A percentile compares a stretch with the other conserved stretches of the same genome.
phyloP scores from a whole-genome alignment of 192 early-diverging fungal genomes.

The Chytriomyces hyalinus region DNA sequence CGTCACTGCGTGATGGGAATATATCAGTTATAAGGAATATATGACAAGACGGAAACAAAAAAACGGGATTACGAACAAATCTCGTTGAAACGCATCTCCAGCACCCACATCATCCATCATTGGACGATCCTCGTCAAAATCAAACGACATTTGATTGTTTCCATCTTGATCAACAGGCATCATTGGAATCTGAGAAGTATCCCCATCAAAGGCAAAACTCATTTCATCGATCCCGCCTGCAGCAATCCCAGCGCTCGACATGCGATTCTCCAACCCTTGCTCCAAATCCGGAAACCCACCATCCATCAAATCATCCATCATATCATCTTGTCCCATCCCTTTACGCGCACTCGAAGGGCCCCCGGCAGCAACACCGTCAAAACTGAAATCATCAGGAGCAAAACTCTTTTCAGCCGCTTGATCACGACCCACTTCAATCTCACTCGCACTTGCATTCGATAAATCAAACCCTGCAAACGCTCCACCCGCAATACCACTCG shows the following conservation, averaged over 20 bases:
- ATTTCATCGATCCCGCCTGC: conserved; percentile 28
- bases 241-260: conserved; percentile 15
- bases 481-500: not conserved
- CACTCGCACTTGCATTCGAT: conserved; percentile 33
- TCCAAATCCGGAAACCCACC: not conserved
- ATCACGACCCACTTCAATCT: conserved; percentile 63
- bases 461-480: not conserved
- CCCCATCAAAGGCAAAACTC: conserved; percentile 14
- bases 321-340: not conserved
- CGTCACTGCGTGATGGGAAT: not conserved
- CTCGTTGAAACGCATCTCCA: too few relatives aligned
- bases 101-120: not conserved
- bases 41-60: not conserved
- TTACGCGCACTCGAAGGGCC: not conserved
- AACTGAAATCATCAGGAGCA: not conserved
- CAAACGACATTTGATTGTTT: not conserved
- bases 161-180: not conserved
- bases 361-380: not conserved
- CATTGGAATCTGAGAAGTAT: not conserved
- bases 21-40: not conserved
- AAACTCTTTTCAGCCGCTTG: not conserved
- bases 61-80: not conserved
- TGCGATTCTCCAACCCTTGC: conserved; percentile 7
- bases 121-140: not conserved
- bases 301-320: conserved; percentile 1